Base-by-base conservation (phyloP, 768 basidiomycete genomes). In the Pleurotus eryngii region DNA sequence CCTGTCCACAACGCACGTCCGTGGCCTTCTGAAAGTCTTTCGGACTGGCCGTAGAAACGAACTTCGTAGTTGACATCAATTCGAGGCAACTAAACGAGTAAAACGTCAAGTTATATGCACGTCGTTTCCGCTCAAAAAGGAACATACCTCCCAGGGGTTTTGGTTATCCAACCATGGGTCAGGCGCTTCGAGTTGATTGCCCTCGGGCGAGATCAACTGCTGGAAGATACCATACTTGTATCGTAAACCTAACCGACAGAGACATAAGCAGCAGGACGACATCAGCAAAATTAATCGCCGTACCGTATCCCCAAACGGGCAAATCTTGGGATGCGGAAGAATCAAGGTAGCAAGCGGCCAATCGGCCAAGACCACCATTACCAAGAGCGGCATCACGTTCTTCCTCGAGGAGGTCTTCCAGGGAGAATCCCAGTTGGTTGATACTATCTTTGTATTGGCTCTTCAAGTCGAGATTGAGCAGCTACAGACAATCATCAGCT, bases 211-310 rank as follows among this genome's bases (percentile, higher is more conserved):
- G 68, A 98, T 92, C 59, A 94, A 82, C 72, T 92, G 87, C 73
- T 95, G 89, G 83, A 99, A 98, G 75, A 98, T 97, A 55, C 95
- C 95, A 65, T 94, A 95, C 69, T 92, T 86, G 81, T 94, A 96
- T 45, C 95, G 77, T 57, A 97, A 72, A 43, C 95, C 57, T 50
- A 45, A 18, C 20, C 47, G 11, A 42, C 7, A 57, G 8, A 8
- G 4, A 35, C n/a, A 46, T 11, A 27, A 46, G n/a, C 43, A 15
- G 22, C 12, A 50, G 30, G 18, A 12, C 27, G 18, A 30, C 15
- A 14, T 15, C 2, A 0, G 39, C 17, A 20, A 8, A 42, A 20
- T 7, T 3, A 7, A 35, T 35, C n/a, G 6, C 20, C 22, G 45
- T 24, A 56, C 55, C 95, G 65, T 98, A 98, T 46, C 96, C 96